These are phyloP conservation scores for Amorphotheca resinae DNA, from an alignment of 495 filamentous ascomycete species.

Conservation along the genomic window DNA sequence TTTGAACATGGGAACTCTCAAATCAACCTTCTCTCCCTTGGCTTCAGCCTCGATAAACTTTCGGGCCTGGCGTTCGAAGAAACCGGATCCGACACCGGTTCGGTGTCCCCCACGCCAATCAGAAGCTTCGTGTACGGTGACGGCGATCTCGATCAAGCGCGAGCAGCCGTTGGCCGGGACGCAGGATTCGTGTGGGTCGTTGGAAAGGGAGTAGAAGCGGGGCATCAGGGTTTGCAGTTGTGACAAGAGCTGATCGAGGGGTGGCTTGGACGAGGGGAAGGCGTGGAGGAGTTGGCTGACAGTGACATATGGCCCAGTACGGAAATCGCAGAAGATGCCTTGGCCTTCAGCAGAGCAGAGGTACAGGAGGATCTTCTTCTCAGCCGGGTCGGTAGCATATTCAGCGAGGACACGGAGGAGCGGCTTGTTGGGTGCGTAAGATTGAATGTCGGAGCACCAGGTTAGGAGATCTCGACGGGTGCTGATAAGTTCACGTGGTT, in stretches of 20 bases:
- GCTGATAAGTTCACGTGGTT: constrained; percentile 68
- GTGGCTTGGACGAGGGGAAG: constrained; percentile 83
- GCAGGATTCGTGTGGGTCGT: constrained; percentile 80
- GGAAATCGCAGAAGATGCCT: constrained; percentile 86
- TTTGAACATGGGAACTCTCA: constrained; percentile 92
- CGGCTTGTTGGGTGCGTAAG: constrained; percentile 78
- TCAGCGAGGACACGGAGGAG: constrained; percentile 81
- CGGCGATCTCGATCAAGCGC: constrained; percentile 85
- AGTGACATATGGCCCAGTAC: constrained; percentile 76
- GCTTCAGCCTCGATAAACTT: constrained; percentile 52
- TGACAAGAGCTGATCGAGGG: constrained; percentile 67
- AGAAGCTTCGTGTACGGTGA: constrained; percentile 76
- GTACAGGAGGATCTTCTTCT: constrained; percentile 78
- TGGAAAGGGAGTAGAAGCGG: constrained; percentile 93
- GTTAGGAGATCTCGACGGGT: constrained; percentile 83
- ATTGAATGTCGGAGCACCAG: constrained; percentile 92
- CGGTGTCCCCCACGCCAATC: constrained; percentile 64
- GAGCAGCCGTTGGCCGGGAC: constrained; percentile 50
- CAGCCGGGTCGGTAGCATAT: constrained; percentile 61
- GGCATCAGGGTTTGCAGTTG: constrained; percentile 83
- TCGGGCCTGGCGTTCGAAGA: constrained; percentile 69
- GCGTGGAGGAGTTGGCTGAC: constrained; percentile 76
- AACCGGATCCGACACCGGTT: constrained; percentile 68
- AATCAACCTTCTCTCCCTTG: constrained; percentile 41
- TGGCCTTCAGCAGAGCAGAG: constrained; percentile 86